Base-by-base conservation (phyloP, 257 asterid species). In the Scutellaria baicalensis region DNA sequence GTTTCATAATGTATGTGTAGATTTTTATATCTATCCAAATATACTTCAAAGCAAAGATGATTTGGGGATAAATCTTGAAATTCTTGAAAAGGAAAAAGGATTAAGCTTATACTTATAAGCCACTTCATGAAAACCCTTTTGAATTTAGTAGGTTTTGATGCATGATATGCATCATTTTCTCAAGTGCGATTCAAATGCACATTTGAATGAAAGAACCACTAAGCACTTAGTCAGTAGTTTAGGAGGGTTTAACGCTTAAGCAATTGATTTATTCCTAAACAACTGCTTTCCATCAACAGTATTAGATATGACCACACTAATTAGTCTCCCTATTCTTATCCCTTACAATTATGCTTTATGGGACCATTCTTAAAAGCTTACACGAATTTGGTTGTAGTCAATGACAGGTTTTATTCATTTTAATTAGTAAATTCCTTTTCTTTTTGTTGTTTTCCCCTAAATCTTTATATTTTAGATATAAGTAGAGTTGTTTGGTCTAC, bases 201-300 rank as follows among this genome's bases (percentile, higher is more conserved):
- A 56, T 65, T 71, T 71, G 83, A 82, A 72, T 73, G 77, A 82
- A 74, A 65, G 81, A 73, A 52, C 82, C 71, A 58, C 71, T 72
- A 74, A 71, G 82, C 58, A 69, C 63, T 76, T 75, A 73, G 65
- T 16, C 77, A 69, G 16, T 39, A 71, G 64, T 72, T 80, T 69
- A 50, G 81, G 84, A 83, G 79, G 76, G 75, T 81, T 88, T 88
- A 78, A 31, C 86, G 92, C 83, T 81, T 80, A 88, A 88, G 95
- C 92, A 84, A 88, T 69, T 82, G 59, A 64, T 69, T 79, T 68
- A 74, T 77, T 77, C 77, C 56, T 70, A 79, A 76, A 49, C 70
- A 72, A 66, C 74, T 76, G 81, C 56, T 80, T 75, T 55, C 71
- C 56, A 76, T 83, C 83, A 74, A 12, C 75, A 68, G 68, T 55